Evolutionary conservation across 1,284 basidiomycete genomes (phyloP).

Genomic region (Jaminaea rosea): DNA sequence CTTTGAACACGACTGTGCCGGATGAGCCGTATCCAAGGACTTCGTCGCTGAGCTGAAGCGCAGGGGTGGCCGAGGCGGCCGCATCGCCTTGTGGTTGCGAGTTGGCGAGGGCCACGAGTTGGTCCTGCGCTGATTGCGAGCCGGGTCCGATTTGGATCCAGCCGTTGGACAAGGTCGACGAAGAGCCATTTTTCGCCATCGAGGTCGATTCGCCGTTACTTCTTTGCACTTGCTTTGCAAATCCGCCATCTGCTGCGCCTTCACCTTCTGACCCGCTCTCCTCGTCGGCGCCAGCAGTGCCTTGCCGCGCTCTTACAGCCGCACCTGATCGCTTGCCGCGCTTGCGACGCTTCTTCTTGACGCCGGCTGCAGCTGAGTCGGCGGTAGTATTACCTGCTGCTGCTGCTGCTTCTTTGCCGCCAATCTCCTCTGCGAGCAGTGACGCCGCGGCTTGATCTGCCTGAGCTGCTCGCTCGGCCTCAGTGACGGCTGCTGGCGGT

Average conservation of each 20-base stretch:
- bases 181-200: background rate
- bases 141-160: background rate
- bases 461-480: too few relatives aligned
- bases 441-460: too few relatives aligned
- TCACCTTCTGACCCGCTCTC: conserved; percentile 13
- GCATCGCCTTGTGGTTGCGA: background rate
- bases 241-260: conserved; percentile 17
- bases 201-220: too few relatives aligned
- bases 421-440: too few relatives aligned
- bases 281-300: background rate
- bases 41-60: conserved; percentile 37
- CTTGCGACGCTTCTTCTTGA: conserved; percentile 34
- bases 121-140: conserved; percentile 9
- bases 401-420: background rate
- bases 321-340: conserved; percentile 32
- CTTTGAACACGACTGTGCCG: conserved; percentile 87
- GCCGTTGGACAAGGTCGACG: background rate
- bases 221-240: too few relatives aligned
- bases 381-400: background rate
- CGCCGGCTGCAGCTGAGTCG: too few relatives aligned
- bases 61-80: background rate
- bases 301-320: background rate
- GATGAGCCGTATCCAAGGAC: conserved; percentile 62
- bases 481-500: too few relatives aligned
- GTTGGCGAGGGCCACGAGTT: conserved; percentile 16